phyloP scores from a whole-genome alignment of 306 rosid genomes.

The Corylus avellana region DNA sequence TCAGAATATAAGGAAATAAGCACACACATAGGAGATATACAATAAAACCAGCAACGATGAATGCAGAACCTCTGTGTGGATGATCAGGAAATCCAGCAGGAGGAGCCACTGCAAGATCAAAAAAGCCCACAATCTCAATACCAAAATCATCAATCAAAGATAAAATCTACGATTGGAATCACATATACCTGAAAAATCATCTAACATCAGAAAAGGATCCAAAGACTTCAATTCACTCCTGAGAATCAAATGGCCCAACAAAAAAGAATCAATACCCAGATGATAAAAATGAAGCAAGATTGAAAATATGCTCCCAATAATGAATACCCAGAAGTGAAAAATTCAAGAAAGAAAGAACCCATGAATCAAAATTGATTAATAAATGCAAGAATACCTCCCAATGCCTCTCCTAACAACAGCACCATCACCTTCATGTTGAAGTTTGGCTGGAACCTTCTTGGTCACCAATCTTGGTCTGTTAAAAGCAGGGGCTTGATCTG shows the following conservation, averaged over 20 bases:
- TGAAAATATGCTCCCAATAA: background rate
- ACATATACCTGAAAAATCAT: constrained; percentile 54
- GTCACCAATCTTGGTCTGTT: constrained; percentile 57
- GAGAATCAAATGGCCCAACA: constrained; percentile 11
- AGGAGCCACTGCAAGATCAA: constrained; percentile 43
- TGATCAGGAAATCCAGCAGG: constrained; percentile 76
- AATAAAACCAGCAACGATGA: background rate
- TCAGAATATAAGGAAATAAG: background rate
- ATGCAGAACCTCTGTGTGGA: constrained; percentile 62
- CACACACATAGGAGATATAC: too few species aligned
- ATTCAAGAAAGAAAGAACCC: background rate
- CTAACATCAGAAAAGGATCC: constrained; percentile 65
- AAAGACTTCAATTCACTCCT: constrained; percentile 49
- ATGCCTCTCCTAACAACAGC: constrained; percentile 57
- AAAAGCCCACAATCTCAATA: constrained; percentile 1
- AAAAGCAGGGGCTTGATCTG: constrained; percentile 36
- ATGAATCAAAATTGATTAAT: background rate
- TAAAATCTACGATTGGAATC: background rate
- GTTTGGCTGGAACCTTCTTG: constrained; percentile 52
- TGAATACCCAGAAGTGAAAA: constrained; percentile 15
- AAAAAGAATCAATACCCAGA: constrained; percentile 19
- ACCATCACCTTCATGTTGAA: constrained; percentile 52
- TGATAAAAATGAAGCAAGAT: background rate
- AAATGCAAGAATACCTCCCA: constrained; percentile 40
- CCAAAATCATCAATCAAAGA: background rate